Evolutionary conservation across 208 protist species (phyloP), one percentile per base, ranked within the genome.

Genomic region (Naegleria fowleri): DNA sequence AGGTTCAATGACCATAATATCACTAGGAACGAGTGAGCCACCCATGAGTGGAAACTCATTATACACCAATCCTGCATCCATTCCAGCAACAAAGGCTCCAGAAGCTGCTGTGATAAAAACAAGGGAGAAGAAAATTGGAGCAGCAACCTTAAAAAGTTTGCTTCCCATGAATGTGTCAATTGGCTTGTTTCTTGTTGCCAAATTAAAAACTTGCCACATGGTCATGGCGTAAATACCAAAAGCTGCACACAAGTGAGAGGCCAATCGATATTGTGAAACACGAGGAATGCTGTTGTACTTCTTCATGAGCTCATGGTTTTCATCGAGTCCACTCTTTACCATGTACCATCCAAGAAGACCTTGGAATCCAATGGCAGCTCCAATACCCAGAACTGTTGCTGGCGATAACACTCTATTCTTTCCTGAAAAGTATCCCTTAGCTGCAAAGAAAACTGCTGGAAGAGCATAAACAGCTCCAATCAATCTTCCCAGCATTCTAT

Each of bases 331-430:
- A 90, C 95, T 97, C 91, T 96, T 96, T 36, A 99, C 98, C 98
- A 99, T 99, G 93, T 98, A 98, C 98, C 98, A 99, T 11, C 98
- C 98, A 90, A 99, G 94, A 38, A 96, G 93, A 86, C 98, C 98
- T 93, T 98, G 96, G 39, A 94, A 95, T 0, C 93, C 96, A 38
- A 95, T 94, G 0, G 97, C 92, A 19, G 5, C 5, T 39, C 43
- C 86, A 43, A 90, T 88, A 40, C 38, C 83, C 3, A 25, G 39
- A 25, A 87, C 41, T 29, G 33, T 87, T 0, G 16, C 19, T 9
- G 52, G 51, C 5, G 33, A 9, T 13, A n/a, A 13, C 2, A 39
- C 33, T 87, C 39, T 6, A 9, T 86, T 51, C 39, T 36, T 41
- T 25, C 92, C 90, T 11, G 55, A 87, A 79, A 98, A 95, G 83